Percentiles rank a stretch among this genome's conserved stretches.
Conservation (phyloP, 192 early-diverging fungal genomes). For the Backusella australiensis region DNA sequence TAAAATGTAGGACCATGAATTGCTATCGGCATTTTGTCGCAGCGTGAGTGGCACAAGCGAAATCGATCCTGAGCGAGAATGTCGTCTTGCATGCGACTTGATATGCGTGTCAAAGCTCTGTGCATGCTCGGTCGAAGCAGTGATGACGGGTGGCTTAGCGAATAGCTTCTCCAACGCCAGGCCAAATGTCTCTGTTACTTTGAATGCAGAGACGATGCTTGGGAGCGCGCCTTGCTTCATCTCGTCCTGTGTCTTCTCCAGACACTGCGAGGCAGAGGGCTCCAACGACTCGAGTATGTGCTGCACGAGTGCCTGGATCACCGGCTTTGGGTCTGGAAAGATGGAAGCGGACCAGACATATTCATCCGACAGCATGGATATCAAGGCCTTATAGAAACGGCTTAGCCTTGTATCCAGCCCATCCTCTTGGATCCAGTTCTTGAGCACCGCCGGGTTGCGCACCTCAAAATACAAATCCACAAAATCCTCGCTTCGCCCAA, state of each 20-base stretch:
- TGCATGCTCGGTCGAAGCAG: not conserved
- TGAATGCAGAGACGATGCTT: conserved; percentile 45
- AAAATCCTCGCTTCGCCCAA: conserved; percentile 57
- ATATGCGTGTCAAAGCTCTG: not conserved
- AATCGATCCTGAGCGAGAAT: conserved; percentile 14
- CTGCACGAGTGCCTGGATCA: conserved; percentile 48
- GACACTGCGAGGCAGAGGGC: conserved; percentile 40
- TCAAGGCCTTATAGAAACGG: not conserved
- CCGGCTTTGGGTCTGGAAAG: conserved; percentile 47
- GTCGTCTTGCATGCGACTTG: not conserved
- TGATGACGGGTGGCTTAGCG: conserved; percentile 36
- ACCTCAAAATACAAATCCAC: conserved; percentile 56
- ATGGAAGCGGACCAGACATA: conserved; percentile 55
- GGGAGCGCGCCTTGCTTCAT: conserved; percentile 38
- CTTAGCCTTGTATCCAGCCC: conserved; percentile 11
- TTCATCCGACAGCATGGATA: conserved; percentile 46
- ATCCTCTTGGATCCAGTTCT: conserved; percentile 38
- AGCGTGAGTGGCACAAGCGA: conserved; percentile 21
- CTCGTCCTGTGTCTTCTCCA: conserved; percentile 25
- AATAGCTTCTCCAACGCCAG: conserved; percentile 51
- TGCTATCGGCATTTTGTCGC: conserved; percentile 35
- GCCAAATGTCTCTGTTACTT: conserved; percentile 54
- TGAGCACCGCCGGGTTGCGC: conserved; percentile 40
- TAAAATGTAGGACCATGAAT: conserved; percentile 56
- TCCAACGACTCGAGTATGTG: conserved; percentile 49